Conservation (phyloP, 352 stramenopile species). For the Salisapilia sapeloensis region DNA sequence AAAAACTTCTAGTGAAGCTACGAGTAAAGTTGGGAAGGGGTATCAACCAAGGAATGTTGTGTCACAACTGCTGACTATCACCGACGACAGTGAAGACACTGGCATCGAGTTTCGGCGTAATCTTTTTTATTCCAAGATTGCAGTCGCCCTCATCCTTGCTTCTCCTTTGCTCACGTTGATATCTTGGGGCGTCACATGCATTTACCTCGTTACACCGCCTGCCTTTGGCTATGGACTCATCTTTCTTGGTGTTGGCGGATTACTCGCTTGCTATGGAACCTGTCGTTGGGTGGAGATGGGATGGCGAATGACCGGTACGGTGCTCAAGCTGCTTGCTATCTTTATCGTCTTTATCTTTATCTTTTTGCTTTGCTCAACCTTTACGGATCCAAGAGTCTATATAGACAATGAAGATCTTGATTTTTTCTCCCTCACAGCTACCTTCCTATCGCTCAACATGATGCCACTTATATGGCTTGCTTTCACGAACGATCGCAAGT, state of each 20-base stretch:
- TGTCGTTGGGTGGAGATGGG: constrained; percentile 47
- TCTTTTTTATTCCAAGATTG: constrained; percentile 50
- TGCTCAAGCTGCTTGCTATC: constrained; percentile 27
- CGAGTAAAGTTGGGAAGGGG: too few species aligned
- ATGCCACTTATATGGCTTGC: constrained; percentile 83
- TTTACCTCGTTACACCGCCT: constrained; percentile 50
- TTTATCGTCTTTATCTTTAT: constrained; percentile 47
- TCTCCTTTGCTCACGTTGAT: constrained; percentile 44
- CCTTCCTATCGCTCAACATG: constrained; percentile 79
- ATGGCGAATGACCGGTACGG: constrained; percentile 61
- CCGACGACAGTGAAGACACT: constrained; percentile 37
- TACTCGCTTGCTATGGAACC: constrained; percentile 23
- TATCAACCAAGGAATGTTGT: too few species aligned
- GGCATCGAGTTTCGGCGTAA: constrained; percentile 52
- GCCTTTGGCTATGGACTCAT: constrained; percentile 64
- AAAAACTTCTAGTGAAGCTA: too few species aligned
- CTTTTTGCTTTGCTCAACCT: constrained; percentile 67
- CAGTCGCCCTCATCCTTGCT: constrained; percentile 30
- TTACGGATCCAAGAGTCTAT: constrained; percentile 60
- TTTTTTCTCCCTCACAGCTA: constrained; percentile 59
- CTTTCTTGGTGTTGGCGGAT: constrained; percentile 37
- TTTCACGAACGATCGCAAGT: constrained; percentile 80
- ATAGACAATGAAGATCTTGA: constrained; percentile 45
- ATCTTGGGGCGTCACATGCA: constrained; percentile 51
- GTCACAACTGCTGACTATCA: too few species aligned